Evolutionary conservation across 768 basidiomycete genomes (phyloP).

Genomic region (Trametopsis cervina): DNA sequence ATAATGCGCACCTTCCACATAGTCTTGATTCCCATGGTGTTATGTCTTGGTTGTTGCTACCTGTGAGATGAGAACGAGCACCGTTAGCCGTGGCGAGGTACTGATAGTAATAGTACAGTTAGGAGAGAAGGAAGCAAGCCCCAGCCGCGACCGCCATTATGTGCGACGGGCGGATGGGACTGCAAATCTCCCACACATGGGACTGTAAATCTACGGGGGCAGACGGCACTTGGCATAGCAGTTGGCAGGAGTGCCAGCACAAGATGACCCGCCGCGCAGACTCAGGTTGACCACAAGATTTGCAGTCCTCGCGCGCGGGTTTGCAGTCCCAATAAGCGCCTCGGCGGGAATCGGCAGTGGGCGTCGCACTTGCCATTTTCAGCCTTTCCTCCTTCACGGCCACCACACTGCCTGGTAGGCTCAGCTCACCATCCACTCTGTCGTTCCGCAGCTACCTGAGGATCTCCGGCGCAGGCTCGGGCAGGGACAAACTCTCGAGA

Average conservation of each 20-base stretch:
- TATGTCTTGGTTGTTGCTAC: background rate
- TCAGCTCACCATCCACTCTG: background rate
- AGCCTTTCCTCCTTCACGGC: background rate
- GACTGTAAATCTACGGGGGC: constrained; percentile 2
- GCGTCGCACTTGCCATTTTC: background rate
- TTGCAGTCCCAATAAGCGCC: background rate
- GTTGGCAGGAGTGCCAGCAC: background rate
- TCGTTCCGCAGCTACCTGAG: background rate
- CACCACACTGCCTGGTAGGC: background rate
- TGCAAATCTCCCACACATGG: constrained; percentile 1
- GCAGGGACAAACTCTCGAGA: background rate
- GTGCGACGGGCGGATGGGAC: too few relatives aligned
- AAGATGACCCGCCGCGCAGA: background rate
- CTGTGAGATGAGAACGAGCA: background rate
- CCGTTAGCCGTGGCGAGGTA: background rate
- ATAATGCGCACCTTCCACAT: constrained; percentile 3
- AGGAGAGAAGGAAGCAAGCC: background rate
- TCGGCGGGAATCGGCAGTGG: background rate
- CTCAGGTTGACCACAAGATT: background rate
- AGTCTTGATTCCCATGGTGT: background rate
- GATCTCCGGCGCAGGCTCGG: background rate
- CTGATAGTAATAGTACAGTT: background rate
- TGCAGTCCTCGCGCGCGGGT: constrained; percentile 1
- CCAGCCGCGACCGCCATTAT: too few relatives aligned
- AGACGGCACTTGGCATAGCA: too few relatives aligned